Evolutionary conservation across 306 rosid species (phyloP).

Genomic region (Quercus parvula): DNA sequence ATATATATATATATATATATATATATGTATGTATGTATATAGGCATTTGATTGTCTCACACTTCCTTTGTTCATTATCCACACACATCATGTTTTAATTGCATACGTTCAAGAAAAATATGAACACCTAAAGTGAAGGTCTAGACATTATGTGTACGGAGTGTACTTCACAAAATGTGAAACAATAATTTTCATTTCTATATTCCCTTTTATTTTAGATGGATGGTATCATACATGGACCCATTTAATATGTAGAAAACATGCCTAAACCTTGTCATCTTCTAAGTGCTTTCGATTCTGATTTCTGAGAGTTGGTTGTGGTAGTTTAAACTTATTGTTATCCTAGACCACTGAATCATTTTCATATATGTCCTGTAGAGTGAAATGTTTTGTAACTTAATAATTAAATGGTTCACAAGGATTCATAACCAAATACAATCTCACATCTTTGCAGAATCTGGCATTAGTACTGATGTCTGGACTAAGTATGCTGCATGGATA

Average conservation of each 20-base stretch:
- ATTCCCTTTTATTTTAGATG: no score
- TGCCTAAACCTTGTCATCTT: background rate
- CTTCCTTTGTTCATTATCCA: no score
- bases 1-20: no score
- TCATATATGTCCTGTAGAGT: background rate
- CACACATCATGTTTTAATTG: no score
- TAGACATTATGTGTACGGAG: no score
- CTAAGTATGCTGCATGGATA: slow-evolving; percentile 79
- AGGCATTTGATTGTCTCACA: no score
- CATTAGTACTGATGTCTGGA: slow-evolving; percentile 93
- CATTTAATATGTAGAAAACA: background rate
- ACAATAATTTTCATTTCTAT: no score
- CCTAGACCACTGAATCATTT: background rate
- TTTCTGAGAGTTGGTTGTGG: background rate
- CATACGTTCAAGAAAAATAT: no score
- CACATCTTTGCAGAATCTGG: slow-evolving; percentile 76
- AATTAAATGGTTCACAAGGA: slow-evolving; percentile 3
- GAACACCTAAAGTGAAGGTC: no score
- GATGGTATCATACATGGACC: background rate
- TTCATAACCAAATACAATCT: slow-evolving; percentile 8
- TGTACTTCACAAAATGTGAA: no score
- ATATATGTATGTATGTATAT: no score
- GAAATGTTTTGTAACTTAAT: slow-evolving; percentile 5
- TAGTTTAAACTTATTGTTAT: background rate
- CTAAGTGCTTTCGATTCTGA: background rate